phyloP scores from a whole-genome alignment of 2,329 filamentous ascomycete genomes.

The Simplicillium aogashimaense region DNA sequence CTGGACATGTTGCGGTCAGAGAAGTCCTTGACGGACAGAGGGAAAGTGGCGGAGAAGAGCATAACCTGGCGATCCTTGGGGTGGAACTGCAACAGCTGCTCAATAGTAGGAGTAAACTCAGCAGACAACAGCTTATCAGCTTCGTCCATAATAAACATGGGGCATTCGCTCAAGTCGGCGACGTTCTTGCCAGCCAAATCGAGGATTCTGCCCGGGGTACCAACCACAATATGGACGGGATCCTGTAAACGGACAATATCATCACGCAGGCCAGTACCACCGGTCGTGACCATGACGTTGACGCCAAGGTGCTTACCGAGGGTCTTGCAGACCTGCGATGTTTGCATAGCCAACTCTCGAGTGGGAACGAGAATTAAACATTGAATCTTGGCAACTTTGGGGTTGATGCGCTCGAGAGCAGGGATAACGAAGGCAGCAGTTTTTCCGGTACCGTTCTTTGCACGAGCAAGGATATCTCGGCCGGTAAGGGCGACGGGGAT shows the following conservation, averaged over 20 bases:
- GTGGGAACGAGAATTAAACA: constrained; percentile 94
- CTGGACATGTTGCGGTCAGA: constrained; percentile 96
- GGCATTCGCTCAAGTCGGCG: constrained; percentile 89
- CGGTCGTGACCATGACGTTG: constrained; percentile 99
- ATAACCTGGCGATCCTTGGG: constrained; percentile 97
- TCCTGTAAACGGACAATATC: constrained; percentile 94
- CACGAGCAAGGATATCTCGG: constrained; percentile 87
- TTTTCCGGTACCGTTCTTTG: constrained; percentile 98
- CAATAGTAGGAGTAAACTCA: constrained; percentile 95
- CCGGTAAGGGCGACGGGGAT: constrained; percentile 94
- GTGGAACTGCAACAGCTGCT: constrained; percentile 89
- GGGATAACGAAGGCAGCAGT: constrained; percentile 97
- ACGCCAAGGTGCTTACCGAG: constrained; percentile 93
- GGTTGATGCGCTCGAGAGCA: constrained; percentile 89
- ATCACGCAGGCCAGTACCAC: constrained; percentile 88
- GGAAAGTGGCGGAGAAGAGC: constrained; percentile 98
- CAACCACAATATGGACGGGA: constrained; percentile 93
- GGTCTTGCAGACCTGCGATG: constrained; percentile 97
- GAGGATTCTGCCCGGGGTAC: constrained; percentile 90
- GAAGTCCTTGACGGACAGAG: constrained; percentile 92
- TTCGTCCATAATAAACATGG: constrained; percentile 99
- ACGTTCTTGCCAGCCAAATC: constrained; percentile 95
- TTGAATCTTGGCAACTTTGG: constrained; percentile 93
- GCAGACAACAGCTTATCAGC: constrained; percentile 94
- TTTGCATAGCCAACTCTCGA: constrained; percentile 93